Evolutionary conservation across 2,329 filamentous ascomycete species (phyloP).

Genomic region (Helotiales sp.): DNA sequence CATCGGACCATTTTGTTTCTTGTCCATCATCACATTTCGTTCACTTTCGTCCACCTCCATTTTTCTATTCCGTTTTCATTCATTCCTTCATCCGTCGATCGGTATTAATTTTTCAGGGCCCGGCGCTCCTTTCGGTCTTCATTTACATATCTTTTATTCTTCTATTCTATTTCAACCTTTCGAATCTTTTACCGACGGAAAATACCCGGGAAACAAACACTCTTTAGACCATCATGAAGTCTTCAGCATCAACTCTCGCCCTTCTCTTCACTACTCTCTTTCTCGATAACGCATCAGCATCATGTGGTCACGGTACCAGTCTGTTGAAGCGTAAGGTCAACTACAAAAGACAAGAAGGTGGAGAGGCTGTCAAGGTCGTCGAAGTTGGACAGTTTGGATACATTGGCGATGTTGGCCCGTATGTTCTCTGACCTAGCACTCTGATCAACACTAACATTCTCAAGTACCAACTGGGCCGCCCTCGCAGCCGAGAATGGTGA

Average conservation of each 20-base stretch:
- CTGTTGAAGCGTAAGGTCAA: conserved; percentile 24
- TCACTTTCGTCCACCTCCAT: neutral
- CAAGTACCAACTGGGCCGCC: conserved; percentile 25
- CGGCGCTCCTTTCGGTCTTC: conserved; percentile 9
- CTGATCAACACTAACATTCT: conserved; percentile 7
- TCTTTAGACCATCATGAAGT: conserved; percentile 11
- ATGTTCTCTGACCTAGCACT: conserved; percentile 10
- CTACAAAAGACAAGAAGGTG: conserved; percentile 18
- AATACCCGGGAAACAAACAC: neutral
- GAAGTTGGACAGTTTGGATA: conserved; percentile 30
- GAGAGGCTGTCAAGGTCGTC: conserved; percentile 17
- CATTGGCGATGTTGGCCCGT: conserved; percentile 29
- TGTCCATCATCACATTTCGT: conserved; percentile 6
- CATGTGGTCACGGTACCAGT: conserved; percentile 32
- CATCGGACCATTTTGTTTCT: conserved; percentile 14
- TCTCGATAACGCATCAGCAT: conserved; percentile 23
- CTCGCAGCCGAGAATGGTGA: conserved; percentile 22
- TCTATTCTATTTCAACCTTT: neutral
- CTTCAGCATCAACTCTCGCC: conserved; percentile 10
- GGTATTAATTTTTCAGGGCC: conserved; percentile 14
- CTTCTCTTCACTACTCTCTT: conserved; percentile 20
- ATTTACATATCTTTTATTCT: neutral
- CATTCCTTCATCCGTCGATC: conserved; percentile 14
- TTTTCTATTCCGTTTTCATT: conserved; percentile 6
- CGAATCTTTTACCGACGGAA: neutral